Conservation (phyloP, 257 asterid species). For the Nemophila menziesii region DNA sequence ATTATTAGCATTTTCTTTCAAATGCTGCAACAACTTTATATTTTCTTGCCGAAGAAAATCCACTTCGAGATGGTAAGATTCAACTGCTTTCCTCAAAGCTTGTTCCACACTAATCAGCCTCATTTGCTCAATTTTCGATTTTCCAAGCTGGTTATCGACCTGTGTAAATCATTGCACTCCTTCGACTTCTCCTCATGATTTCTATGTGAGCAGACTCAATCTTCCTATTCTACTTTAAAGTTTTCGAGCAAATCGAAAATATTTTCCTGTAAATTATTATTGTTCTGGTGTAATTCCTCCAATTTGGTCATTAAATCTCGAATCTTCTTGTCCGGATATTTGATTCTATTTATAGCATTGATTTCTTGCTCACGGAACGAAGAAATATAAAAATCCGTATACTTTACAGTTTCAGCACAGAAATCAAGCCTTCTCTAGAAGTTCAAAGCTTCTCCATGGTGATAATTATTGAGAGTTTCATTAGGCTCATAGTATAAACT, state of each 20-base stretch:
- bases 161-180: constrained; percentile 70
- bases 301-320: constrained; percentile 37
- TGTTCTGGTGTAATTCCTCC: constrained; percentile 49
- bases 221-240: constrained; percentile 41
- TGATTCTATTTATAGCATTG: constrained; percentile 31
- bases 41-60: constrained; percentile 83
- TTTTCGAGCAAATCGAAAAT: constrained; percentile 47
- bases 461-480: constrained; percentile 32
- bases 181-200: constrained; percentile 46
- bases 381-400: constrained; percentile 39
- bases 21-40: too few species aligned
- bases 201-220: constrained; percentile 42
- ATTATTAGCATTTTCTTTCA: constrained; percentile 42
- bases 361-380: constrained; percentile 58
- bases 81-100: constrained; percentile 85
- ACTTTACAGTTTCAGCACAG: constrained; percentile 24
- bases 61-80: constrained; percentile 48
- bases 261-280: constrained; percentile 38
- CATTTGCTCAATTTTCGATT: constrained; percentile 64
- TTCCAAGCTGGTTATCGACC: constrained; percentile 45
- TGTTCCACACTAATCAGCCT: constrained; percentile 84
- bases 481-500: too few species aligned
- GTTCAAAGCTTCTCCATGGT: constrained; percentile 27
- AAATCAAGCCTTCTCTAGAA: constrained; percentile 28
- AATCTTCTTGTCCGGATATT: constrained; percentile 53